Conservation (phyloP, 1,284 basidiomycete species). For the Malassezia sp. region DNA sequence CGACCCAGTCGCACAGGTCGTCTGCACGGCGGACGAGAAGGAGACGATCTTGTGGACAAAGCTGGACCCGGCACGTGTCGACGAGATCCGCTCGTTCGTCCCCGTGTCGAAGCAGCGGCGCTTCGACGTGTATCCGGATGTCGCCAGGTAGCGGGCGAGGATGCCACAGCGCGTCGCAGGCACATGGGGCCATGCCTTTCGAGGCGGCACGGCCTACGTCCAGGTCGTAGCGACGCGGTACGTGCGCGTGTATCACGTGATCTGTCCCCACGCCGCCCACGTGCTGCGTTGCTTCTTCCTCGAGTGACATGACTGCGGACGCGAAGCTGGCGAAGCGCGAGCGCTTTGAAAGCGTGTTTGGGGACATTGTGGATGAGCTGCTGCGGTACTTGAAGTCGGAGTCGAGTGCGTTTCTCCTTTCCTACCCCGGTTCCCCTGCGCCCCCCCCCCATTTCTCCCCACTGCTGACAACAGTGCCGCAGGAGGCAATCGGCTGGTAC, state of each 20-base stretch:
- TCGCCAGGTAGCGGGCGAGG: slow-evolving; percentile 15
- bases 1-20: slow-evolving; percentile 58
- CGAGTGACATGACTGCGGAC: slow-evolving; percentile 12
- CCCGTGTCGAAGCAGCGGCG: slow-evolving; percentile 35
- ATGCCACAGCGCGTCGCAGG: too few species aligned
- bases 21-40: slow-evolving; percentile 65
- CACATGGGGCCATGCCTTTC: too few species aligned
- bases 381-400: slow-evolving; percentile 56
- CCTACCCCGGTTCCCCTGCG: slow-evolving; percentile 5
- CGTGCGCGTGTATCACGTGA: slow-evolving; percentile 10
- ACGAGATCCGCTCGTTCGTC: slow-evolving; percentile 25
- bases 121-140: slow-evolving; percentile 36
- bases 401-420: background rate
- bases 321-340: slow-evolving; percentile 45
- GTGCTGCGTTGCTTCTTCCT: background rate
- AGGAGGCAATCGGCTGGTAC: slow-evolving; percentile 71
- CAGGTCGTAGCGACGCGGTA: too few species aligned
- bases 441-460: too few species aligned
- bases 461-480: too few species aligned
- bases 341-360: slow-evolving; percentile 52
- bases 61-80: slow-evolving; percentile 29
- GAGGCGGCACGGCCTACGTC: too few species aligned
- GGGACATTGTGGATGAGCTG: slow-evolving; percentile 52
- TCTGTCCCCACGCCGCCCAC: background rate
- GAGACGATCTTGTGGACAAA: slow-evolving; percentile 60